Evolutionary conservation across 108 stramenopile genomes (phyloP).

Genomic region (Craspedostauros australis): DNA sequence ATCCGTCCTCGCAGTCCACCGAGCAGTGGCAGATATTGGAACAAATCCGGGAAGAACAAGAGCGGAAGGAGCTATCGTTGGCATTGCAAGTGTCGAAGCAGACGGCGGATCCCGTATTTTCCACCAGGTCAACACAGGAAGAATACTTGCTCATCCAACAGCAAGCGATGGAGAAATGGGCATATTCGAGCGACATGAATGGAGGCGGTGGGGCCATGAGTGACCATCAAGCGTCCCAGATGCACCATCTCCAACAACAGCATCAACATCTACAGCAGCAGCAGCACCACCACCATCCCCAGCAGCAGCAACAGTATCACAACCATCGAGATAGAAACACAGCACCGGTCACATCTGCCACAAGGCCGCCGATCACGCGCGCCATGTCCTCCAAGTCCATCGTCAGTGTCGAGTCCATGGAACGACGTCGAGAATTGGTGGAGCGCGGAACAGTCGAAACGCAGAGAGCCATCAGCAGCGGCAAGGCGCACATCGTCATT

Average conservation of each 20-base stretch:
- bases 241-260: no score
- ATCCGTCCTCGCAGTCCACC: neutral
- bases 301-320: no score
- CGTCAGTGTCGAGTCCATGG: no score
- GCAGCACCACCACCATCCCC: no score
- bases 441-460: slow-evolving; percentile 28
- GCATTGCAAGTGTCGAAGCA: slow-evolving; percentile 1
- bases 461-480: slow-evolving; percentile 14
- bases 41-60: slow-evolving; percentile 19
- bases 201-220: neutral
- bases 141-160: slow-evolving; percentile 13
- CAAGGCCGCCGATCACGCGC: no score
- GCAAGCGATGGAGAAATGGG: slow-evolving; percentile 23
- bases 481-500: slow-evolving; percentile 17
- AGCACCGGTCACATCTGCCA: no score
- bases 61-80: slow-evolving; percentile 6
- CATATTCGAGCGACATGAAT: slow-evolving; percentile 1
- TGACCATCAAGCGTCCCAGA: no score
- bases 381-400: no score
- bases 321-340: no score
- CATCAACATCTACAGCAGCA: no score
- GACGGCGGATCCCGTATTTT: neutral
- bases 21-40: slow-evolving; percentile 13
- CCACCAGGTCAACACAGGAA: neutral
- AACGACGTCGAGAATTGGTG: slow-evolving; percentile 11